Percentiles rank a stretch among this genome's conserved stretches.
Conservation (phyloP, 2,329 filamentous ascomycete species). For the Cercospora beticola region DNA sequence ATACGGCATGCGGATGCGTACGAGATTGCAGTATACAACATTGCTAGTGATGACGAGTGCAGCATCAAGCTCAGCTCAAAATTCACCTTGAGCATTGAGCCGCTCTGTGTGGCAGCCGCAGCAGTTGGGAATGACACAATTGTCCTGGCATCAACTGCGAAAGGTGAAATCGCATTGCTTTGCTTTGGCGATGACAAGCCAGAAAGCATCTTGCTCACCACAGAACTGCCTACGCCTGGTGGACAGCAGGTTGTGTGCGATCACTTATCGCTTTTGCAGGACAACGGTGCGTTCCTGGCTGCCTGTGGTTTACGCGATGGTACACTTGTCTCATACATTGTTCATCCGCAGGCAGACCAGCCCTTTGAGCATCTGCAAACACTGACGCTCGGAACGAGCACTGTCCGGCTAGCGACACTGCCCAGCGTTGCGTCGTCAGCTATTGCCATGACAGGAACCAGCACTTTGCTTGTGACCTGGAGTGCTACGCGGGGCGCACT, state of each 20-base stretch:
- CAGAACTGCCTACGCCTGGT: conserved; percentile 2
- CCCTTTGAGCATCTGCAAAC: conserved; percentile 13
- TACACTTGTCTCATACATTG: conserved; percentile 22
- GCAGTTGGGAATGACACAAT: conserved; percentile 4
- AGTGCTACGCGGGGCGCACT: conserved; percentile 17
- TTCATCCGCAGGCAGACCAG: conserved; percentile 13
- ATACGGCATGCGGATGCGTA: conserved; percentile 15
- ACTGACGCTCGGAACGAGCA: conserved; percentile 29
- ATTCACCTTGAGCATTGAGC: conserved; percentile 8
- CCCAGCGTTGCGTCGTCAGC: conserved; percentile 16
- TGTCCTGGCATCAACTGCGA: conserved; percentile 17
- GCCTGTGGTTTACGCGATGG: conserved; percentile 36
- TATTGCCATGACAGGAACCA: conserved; percentile 30
- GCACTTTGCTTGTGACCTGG: conserved; percentile 32
- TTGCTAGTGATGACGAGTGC: conserved; percentile 11
- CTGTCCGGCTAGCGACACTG: conserved; percentile 28
- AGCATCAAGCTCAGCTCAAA: conserved; percentile 1
- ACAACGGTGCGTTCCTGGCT: conserved; percentile 13
- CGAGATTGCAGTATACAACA: conserved; percentile 15
- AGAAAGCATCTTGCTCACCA: conserved; percentile 5
- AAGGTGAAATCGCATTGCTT: conserved; percentile 19
- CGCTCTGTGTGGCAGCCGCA: conserved; percentile 23
- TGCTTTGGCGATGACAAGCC: conserved; percentile 2
- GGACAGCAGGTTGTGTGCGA: conserved; percentile 28
- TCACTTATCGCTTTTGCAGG: conserved; percentile 26